Evolutionary conservation across 2,329 filamentous ascomycete genomes (phyloP), one percentile per base, ranked within the genome.

Genomic region (Alternaria burnsii): DNA sequence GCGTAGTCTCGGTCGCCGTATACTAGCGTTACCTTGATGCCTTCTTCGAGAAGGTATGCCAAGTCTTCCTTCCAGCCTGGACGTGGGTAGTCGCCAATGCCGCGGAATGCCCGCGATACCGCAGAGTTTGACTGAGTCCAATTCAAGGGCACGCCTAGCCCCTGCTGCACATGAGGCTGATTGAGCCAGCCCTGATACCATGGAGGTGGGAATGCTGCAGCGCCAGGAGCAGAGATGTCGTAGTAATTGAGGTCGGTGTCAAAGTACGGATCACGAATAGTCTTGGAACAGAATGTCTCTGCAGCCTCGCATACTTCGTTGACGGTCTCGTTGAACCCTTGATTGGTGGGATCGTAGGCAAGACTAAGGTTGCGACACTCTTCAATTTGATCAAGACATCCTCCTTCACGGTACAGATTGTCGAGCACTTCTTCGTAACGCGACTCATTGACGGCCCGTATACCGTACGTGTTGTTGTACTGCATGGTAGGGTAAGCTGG

Each of bases 381-480:
- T 20, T 81, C 69, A 43, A 89, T 83, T 56, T 82, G 81, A 46
- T 88, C 86, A 10, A 80, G 79, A 65, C 86, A 87, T 8, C 87
- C 87, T 3, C 80, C 82, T 1, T 78, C 73, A 7, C 76, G 76
- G 51, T 79, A 79, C 59, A 83, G 81, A 7, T 79, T 77, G 22
- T 83, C 67, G 12, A 85, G 70, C 3, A 82, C 82, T n/a, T 72
- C 67, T 3, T 83, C 74, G 56, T 84, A 83, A 5, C 81, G 72
- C 5, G 81, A 81, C 47, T 84, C 70, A 61, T 84, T 84, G 67
- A 85, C 80, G 1, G 82, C 77, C 56, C 84, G 67, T 40, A 88
- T 80, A n/a, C 82, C 82, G 62, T 88, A 89, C 3, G 86, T 86
- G 62, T 88, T 88, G 72, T 88, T 86, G 71, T 82, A 84, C 0